Base-by-base conservation (phyloP, 1,284 basidiomycete genomes). In the Xerocomus minutiporus region DNA sequence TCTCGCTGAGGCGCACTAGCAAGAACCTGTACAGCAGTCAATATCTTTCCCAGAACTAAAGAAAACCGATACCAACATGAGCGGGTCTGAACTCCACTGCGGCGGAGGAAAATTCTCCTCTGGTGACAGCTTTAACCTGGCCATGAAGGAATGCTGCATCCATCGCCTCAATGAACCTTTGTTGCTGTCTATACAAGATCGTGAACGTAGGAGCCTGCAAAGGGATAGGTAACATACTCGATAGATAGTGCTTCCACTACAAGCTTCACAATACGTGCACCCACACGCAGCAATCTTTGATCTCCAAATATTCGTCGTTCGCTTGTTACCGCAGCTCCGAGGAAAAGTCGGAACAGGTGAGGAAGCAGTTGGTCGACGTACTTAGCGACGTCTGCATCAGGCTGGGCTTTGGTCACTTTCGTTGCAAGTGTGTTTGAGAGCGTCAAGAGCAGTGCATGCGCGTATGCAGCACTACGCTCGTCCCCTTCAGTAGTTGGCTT, bases 321-420 rank as follows among this genome's bases (percentile, higher is more conserved):
- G 5, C 69, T 65, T 17, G 65, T 61, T 29, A 79, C 60, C 11
- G 83, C 77, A 4, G 84, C 80, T 54, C 74, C 77, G 20, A 93
- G 72, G 58, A 90, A 86, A 13, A 94, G 66, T 35, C 82, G 81
- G 61, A 84, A 90, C 13, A 97, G 61, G 23, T 80, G 73, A 5
- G 87, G 84, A 1, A 92, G 76, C 1, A 97, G 73, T 40, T 77
- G 75, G 55, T 93, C 88, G 42, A 88, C 77, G 64, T 92, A 92
- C 68, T 89, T 91, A 2, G 80, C 71, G 5, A 96, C 76, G 62
- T 97, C 94, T 1, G 72, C 64, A 65, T 96, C 79, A 46, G 62
- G 63, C 53, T 71, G 65, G 46, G 31, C 25, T 59, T 70, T 73
- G 8, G 77, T 75, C 8, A 85, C 76, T 71, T 97, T 97, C n/a